phyloP scores from a whole-genome alignment of 345 rosid species.

The Eucalyptus sideroxylon region DNA sequence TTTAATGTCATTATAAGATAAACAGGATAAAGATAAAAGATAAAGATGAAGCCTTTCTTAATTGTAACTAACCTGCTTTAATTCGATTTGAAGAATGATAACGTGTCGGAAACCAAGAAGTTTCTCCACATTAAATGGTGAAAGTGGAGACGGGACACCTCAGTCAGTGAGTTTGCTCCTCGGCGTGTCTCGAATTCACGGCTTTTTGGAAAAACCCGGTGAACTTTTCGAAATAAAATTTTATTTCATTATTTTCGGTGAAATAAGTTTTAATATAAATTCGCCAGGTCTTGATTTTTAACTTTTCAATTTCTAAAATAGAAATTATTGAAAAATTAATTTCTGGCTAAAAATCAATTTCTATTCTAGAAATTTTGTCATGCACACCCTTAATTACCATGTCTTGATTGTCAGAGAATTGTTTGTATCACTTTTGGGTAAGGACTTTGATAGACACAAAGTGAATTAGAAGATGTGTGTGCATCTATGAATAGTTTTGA shows the following conservation, averaged over 20 bases:
- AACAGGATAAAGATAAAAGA: too few species aligned
- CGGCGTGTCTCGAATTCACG: neutral
- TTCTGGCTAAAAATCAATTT: too few species aligned
- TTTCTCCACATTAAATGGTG: rapidly evolving
- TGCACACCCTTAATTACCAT: too few species aligned
- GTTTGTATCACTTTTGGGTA: neutral
- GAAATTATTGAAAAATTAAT: too few species aligned
- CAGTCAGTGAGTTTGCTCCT: too few species aligned
- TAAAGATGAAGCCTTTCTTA: too few species aligned
- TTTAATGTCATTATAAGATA: too few species aligned
- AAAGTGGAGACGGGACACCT: neutral
- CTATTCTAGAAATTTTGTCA: too few species aligned
- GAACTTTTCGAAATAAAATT: too few species aligned
- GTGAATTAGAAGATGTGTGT: neutral
- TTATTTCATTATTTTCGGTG: neutral
- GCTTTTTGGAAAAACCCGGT: rapidly evolving
- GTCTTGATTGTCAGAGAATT: neutral
- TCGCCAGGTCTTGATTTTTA: neutral
- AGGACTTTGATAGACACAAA: neutral
- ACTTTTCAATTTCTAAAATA: too few species aligned
- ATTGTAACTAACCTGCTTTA: neutral
- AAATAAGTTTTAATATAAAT: too few species aligned
- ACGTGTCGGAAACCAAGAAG: neutral
- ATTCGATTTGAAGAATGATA: neutral
- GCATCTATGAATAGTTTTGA: neutral